These are phyloP conservation scores for Termitomyces sp. DNA, from an alignment of 768 basidiomycete species.

Conservation along the genomic window DNA sequence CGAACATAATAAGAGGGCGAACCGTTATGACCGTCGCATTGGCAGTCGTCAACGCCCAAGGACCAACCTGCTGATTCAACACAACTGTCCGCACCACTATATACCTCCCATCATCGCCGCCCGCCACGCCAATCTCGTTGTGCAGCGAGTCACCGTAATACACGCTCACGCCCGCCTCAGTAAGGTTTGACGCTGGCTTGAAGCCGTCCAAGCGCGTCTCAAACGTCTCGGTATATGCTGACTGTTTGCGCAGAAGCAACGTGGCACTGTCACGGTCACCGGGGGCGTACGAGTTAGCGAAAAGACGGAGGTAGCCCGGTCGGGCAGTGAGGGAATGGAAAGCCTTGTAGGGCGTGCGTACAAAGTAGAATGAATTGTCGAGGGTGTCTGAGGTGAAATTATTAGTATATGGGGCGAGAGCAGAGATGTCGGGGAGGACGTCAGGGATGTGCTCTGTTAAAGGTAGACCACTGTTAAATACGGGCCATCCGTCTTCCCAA, in stretches of 20 bases:
- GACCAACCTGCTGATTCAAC: slow-evolving; percentile 29
- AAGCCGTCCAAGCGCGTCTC: slow-evolving; percentile 29
- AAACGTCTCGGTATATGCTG: slow-evolving; percentile 31
- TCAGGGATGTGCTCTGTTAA: slow-evolving; percentile 24
- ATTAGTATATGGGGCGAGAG: slow-evolving; percentile 20
- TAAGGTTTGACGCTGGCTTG: slow-evolving; percentile 21
- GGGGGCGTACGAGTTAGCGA: slow-evolving; percentile 30
- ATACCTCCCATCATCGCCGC: slow-evolving; percentile 17
- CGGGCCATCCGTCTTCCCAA: slow-evolving; percentile 34
- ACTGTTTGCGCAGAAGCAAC: slow-evolving; percentile 32
- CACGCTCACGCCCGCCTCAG: slow-evolving; percentile 32
- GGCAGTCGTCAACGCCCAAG: slow-evolving; percentile 26
- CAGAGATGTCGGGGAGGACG: slow-evolving; percentile 24
- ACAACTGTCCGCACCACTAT: slow-evolving; percentile 25
- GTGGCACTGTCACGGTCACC: slow-evolving; percentile 35
- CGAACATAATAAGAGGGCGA: not conserved
- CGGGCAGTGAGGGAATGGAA: slow-evolving; percentile 28
- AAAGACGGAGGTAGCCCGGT: slow-evolving; percentile 25
- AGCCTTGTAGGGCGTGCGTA: slow-evolving; percentile 33
- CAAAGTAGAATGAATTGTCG: slow-evolving; percentile 29
- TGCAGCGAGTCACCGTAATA: slow-evolving; percentile 33
- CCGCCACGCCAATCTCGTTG: slow-evolving; percentile 30
- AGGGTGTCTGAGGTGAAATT: slow-evolving; percentile 23
- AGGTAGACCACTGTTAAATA: slow-evolving; percentile 28
- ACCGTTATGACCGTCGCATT: slow-evolving; percentile 27